Evolutionary conservation across 768 basidiomycete genomes (phyloP).

Genomic region (Hericium coralloides): DNA sequence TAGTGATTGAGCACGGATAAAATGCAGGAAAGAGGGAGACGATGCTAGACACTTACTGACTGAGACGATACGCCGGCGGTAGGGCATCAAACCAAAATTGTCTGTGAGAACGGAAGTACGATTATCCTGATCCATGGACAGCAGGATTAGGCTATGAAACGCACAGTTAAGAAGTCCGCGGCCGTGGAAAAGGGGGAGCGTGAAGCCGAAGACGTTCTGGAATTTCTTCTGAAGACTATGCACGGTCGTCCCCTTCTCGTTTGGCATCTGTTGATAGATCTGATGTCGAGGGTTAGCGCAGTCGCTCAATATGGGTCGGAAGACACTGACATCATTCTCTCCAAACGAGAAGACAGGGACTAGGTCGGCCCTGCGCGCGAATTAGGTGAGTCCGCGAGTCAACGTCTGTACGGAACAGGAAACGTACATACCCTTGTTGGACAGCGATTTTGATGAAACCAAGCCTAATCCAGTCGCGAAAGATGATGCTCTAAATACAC

Average conservation of each 20-base stretch:
- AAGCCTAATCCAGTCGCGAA: slow-evolving; percentile 35
- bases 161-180: slow-evolving; percentile 89
- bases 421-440: slow-evolving; percentile 59
- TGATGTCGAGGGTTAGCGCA: slow-evolving; percentile 21
- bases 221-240: slow-evolving; percentile 86
- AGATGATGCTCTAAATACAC: background rate
- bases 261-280: slow-evolving; percentile 97
- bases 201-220: slow-evolving; percentile 90
- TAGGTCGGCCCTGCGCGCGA: slow-evolving; percentile 65
- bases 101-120: slow-evolving; percentile 38
- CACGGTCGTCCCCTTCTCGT: slow-evolving; percentile 83
- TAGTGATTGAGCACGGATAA: background rate
- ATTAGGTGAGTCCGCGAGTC: background rate
- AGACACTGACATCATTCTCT: slow-evolving; percentile 81
- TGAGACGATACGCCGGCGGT: slow-evolving; percentile 89
- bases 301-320: background rate
- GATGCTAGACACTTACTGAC: slow-evolving; percentile 61
- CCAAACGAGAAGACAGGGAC: slow-evolving; percentile 99
- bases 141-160: slow-evolving; percentile 15
- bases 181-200: slow-evolving; percentile 94
- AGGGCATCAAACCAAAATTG: slow-evolving; percentile 92
- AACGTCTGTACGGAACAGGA: no score
- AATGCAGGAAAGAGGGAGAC: background rate
- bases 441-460: slow-evolving; percentile 96
- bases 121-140: background rate